Base-by-base conservation (phyloP, 805 yeast species). In the Candida hispaniensis region DNA sequence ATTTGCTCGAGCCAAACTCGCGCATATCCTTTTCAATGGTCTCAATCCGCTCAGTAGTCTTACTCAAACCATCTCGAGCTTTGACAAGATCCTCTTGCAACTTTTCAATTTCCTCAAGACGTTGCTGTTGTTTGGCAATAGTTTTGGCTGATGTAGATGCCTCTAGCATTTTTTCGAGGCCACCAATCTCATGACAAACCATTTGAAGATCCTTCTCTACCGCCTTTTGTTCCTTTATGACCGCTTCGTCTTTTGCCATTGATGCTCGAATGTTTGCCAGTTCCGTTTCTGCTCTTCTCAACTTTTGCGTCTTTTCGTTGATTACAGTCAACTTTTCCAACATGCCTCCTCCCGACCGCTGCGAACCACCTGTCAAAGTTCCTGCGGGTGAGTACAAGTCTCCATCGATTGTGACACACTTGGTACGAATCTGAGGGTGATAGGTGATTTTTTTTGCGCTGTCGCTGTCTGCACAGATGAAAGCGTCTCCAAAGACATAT, bases 301-400 rank as follows among this genome's bases (percentile, higher is more conserved):
- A 51, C 39, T 61, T 58, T 7, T 49, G 47, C 14, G 60, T 58
- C 8, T 69, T 48, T 10, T 49, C 54, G 47, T 79, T 79, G 45
- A 67, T 76, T 40, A 69, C 69, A 48, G 78, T 88, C 52, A 85
- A 71, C 26, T 70, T 71, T 7, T 71, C 53, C 39, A 86, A 61
- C 3, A 79, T 55, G 0, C 83, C 69, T 2, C 71, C 65, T 10
- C 70, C 60, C 30, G 63, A 62, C 43, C 66, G 73, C 16, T 45
- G 43, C 13, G 93, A 75, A n/a, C 97, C 97, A 30, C 99, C 99
- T 1, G 95, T 80, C 16, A 91, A 62, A 6, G 94, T 81, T 10
- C 99, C 99, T 45, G 79, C 83, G 0, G 98, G 98, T 52, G 91
- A 98, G 57, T 86, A 91, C 7, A 78, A 69, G 54, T 91, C 98